phyloP scores from a whole-genome alignment of 2,329 filamentous ascomycete species.

The Myotisia sp. region DNA sequence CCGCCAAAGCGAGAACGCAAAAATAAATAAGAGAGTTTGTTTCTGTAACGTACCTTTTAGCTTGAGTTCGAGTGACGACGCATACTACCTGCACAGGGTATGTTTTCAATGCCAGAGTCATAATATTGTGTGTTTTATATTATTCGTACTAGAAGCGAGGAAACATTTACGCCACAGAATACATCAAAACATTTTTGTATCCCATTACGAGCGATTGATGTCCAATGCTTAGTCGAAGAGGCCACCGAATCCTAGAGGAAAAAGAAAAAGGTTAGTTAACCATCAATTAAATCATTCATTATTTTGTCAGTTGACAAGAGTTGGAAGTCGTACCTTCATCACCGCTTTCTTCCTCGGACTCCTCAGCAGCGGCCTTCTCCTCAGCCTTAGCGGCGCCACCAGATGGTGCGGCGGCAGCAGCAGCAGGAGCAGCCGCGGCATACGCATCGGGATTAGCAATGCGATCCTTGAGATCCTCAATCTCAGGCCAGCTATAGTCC shows the following conservation, averaged over 20 bases:
- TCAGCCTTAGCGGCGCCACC: conserved; percentile 40
- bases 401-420: conserved; percentile 39
- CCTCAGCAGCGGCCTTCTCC: conserved; percentile 51
- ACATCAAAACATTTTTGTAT: conserved; percentile 22
- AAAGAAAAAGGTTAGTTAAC: conserved; percentile 1
- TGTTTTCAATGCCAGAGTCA: conserved; percentile 22
- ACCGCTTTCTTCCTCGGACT: conserved; percentile 51
- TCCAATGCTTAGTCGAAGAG: conserved; percentile 50
- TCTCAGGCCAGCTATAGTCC: conserved; percentile 87
- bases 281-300: neutral
- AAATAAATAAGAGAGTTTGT: conserved; percentile 19
- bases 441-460: conserved; percentile 98
- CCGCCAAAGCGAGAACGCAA: conserved; percentile 19
- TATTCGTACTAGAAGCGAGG: too few relatives aligned
- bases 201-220: conserved; percentile 13
- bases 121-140: conserved; percentile 17
- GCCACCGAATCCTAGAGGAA: conserved; percentile 53
- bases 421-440: conserved; percentile 63
- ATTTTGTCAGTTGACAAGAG: neutral
- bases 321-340: conserved; percentile 34
- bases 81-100: conserved; percentile 8
- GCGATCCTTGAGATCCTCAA: conserved; percentile 97
- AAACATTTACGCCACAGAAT: conserved; percentile 23
- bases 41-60: neutral
- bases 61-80: neutral